Evolutionary conservation across 108 stramenopile genomes (phyloP).

Genomic region (Discostella pseudostelligera): DNA sequence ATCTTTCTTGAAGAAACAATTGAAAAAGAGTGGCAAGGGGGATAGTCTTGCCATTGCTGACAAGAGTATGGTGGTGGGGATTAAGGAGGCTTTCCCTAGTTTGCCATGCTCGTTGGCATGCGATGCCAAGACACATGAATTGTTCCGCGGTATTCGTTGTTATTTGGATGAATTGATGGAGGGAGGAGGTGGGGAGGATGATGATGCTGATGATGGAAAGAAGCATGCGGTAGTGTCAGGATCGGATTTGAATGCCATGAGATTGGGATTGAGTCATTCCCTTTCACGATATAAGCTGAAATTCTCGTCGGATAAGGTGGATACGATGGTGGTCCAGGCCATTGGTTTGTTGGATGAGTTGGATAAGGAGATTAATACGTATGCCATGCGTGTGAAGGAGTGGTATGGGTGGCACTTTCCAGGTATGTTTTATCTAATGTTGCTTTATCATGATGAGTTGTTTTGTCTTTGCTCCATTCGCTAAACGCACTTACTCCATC

Average conservation of each 20-base stretch:
- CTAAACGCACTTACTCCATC: no score
- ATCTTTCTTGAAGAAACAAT: constrained; percentile 95
- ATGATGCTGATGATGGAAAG: constrained; percentile 33
- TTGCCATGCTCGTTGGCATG: constrained; percentile 49
- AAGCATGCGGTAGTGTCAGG: constrained; percentile 21
- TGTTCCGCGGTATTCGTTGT: constrained; percentile 94
- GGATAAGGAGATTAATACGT: constrained; percentile 99
- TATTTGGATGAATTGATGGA: constrained; percentile 92
- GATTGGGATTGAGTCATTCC: constrained; percentile 95
- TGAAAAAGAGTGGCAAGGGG: constrained; percentile 87
- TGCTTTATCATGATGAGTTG: background rate
- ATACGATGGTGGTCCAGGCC: constrained; percentile 99
- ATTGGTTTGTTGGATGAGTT: constrained; percentile 98
- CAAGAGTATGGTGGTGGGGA: constrained; percentile 78
- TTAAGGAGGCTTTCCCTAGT: constrained; percentile 93
- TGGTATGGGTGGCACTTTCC: constrained; percentile 99
- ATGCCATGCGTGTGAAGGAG: constrained; percentile 99
- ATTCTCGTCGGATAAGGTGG: constrained; percentile 99
- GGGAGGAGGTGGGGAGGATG: constrained; percentile 40
- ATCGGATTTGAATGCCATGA: constrained; percentile 87
- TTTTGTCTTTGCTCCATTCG: no score
- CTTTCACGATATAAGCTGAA: constrained; percentile 99
- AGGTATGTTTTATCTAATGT: constrained; percentile 28
- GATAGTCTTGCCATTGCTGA: constrained; percentile 92
- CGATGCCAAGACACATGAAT: constrained; percentile 86